phyloP scores from a whole-genome alignment of 306 rosid species.

The Prunus fruticosa region DNA sequence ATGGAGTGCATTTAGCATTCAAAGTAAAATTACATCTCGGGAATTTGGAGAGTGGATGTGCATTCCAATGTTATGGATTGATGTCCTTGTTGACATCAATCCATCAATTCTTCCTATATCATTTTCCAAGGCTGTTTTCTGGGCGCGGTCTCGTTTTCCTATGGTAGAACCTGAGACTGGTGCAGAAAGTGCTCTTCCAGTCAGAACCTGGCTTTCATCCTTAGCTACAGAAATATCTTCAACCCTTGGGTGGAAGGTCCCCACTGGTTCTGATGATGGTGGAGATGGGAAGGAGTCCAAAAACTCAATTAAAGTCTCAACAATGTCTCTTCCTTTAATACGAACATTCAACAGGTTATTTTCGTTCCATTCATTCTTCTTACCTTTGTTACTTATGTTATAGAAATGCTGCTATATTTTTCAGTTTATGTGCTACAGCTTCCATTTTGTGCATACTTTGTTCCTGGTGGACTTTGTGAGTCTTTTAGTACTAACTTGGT shows the following conservation, averaged over 20 bases:
- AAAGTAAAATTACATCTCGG: conserved; percentile 59
- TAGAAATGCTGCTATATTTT: not conserved
- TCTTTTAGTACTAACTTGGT: conserved; percentile 35
- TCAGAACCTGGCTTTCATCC: conserved; percentile 67
- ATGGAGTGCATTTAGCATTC: conserved; percentile 67
- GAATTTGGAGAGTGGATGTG: conserved; percentile 84
- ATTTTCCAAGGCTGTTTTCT: conserved; percentile 89
- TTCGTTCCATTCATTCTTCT: conserved; percentile 27
- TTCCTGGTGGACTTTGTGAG: conserved; percentile 6
- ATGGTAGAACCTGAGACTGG: conserved; percentile 63
- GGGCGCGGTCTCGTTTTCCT: conserved; percentile 90
- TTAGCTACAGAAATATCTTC: conserved; percentile 61
- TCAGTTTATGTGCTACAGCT: conserved; percentile 4
- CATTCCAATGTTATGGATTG: conserved; percentile 94
- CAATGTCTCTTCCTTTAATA: conserved; percentile 61
- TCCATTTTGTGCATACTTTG: conserved; percentile 1
- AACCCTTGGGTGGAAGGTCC: conserved; percentile 85
- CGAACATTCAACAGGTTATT: conserved; percentile 71
- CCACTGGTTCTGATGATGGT: conserved; percentile 92
- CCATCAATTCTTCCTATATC: conserved; percentile 74
- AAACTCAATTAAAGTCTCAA: conserved; percentile 73
- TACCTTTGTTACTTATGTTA: conserved; percentile 13
- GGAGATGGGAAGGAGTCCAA: conserved; percentile 68
- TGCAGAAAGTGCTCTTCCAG: conserved; percentile 64
- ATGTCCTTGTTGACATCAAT: conserved; percentile 65